Evolutionary conservation across 192 early-diverging fungal species (phyloP), one percentile per base, ranked within the genome.

Genomic region (Diversispora eburnea): DNA sequence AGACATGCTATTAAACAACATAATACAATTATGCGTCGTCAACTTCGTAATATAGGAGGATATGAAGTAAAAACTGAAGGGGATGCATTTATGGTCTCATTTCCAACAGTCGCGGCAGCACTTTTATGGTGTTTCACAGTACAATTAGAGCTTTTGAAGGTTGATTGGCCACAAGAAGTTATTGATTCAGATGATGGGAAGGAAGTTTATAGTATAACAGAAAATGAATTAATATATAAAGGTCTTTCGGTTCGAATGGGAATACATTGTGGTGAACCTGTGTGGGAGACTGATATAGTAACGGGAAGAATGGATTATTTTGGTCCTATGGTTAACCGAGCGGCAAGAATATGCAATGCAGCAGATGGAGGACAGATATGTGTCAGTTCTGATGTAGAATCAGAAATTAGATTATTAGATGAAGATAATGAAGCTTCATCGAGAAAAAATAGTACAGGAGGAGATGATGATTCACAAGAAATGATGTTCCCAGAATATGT

Each of bases 41-140:
- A 90, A 56, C 81, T 97, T 43, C 87, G 91, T 60, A 86, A 85
- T 25, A 89, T 91, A 58, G 92, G 94, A 47, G 95, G 95, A 19
- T 97, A 97, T 72, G 95, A 97, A 75, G 95, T 97, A 55, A 97
- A 97, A 77, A 97, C 93, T 1, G 95, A 97, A 82, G 95, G 95
- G 60, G 95, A 97, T 74, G 93, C 93, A 17, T 92, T 97, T 75
- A 97, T 97, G 91, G 93, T 94, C 20, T 91, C 88, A 65, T 97
- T 97, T 76, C 90, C 91, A 9, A 91, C 89, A 39, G 87, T 93
- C 0, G 83, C 89, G 0, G 85, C 88, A 46, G 95, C 95, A 3
- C 76, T 95, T 70, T 81, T 94, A 19, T 97, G 94, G 94, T 94
- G 92, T 70, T 81, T 97, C 72, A 90, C 90, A 8, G 94, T 92